Evolutionary conservation across 2,329 filamentous ascomycete species (phyloP), one percentile per base, ranked within the genome.

Genomic region (Apiospora arundinis): DNA sequence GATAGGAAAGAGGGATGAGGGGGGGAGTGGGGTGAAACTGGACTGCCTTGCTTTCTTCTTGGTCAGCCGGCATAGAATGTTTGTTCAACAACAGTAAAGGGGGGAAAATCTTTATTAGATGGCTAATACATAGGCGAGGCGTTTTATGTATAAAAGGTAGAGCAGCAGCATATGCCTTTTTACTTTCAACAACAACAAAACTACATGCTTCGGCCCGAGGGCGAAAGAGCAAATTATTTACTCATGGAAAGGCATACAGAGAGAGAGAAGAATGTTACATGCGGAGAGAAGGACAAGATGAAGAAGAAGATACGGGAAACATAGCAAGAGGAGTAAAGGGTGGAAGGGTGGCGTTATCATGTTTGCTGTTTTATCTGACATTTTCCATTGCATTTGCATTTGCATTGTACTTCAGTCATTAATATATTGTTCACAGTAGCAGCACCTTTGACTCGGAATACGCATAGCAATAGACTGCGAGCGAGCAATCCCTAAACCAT

Each of bases 121-220:
- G 12, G 23, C 23, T 52, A n/a, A n/a, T n/a, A 28, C 49, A 52
- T 14, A 16, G 23, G 23, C 25, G 28, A 45, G 16, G 28, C 25
- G 16, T 16, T 32, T 37, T 37, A 21, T n/a, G 52, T 32, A 60
- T 16, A 9, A 45, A 44, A 37, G 52, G 52, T 60, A 32, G 52
- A 52, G 11, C 46, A 56, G 28, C 52, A 37, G 52, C 52, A n/a
- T 11, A 32, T 25, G 14, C 25, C 49, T 28, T 32, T 9, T 18
- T 9, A 42, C 40, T 60, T 52, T 60, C 52, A 60, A 60, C 52
- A 60, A 21, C 52, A 60, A 60, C 52, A 60, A 21, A 60, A 60
- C 49, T 56, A 56, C 32, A 60, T 28, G 25, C 28, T 21, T 32
- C 52, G 7, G 28, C 32, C 28, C n/a, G 48, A 52, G 46, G 48